Base-by-base conservation (phyloP, 345 rosid genomes). In the Arabis hirsuta region DNA sequence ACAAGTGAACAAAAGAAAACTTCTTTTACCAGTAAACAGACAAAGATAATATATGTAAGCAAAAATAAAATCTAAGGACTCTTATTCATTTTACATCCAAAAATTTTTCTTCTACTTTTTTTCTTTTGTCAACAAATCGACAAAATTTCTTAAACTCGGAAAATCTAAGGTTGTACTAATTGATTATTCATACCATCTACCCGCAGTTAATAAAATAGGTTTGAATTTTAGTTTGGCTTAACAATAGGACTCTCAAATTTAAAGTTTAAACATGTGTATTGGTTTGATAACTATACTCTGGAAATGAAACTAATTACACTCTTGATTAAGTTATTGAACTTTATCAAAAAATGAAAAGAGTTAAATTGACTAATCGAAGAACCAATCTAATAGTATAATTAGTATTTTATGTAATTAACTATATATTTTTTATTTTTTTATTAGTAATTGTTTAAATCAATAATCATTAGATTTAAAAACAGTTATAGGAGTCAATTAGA, bases 1-100 rank as follows among this genome's bases (percentile, higher is more conserved):
- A 76, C 72, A 31, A 52, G 43, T 69, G 71, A 76, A 46, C 61
- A 76, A 76, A 69, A 70, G 62, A 69, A 47, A 69, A 48, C 54
- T 39, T 68, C 54, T 70, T 76, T 69, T 76, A 76, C 66, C 41
- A 46, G 75, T 63, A 70, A 62, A 55, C 60, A 56, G 69, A 67
- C 51, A 67, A 44, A 60, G 27, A 31, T 74, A 26, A 32, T 41
- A 42, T 51, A 14, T 51, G 41, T 14, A 10, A 38, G 6, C 20
- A 12, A 38, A 48, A 6, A 12, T 27, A 62, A 52, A 53, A 56
- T n/a, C 54, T 48, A 19, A 31, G 29, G 43, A 62, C 12, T 29
- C 31, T 51, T 39, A 8, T 39, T 48, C 38, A 13, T 13, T 19
- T 50, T 41, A 57, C 60, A 38, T 27, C 47, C 14, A 44, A 44